Base-by-base conservation (phyloP, 768 basidiomycete species). In the Jaapia argillacea region DNA sequence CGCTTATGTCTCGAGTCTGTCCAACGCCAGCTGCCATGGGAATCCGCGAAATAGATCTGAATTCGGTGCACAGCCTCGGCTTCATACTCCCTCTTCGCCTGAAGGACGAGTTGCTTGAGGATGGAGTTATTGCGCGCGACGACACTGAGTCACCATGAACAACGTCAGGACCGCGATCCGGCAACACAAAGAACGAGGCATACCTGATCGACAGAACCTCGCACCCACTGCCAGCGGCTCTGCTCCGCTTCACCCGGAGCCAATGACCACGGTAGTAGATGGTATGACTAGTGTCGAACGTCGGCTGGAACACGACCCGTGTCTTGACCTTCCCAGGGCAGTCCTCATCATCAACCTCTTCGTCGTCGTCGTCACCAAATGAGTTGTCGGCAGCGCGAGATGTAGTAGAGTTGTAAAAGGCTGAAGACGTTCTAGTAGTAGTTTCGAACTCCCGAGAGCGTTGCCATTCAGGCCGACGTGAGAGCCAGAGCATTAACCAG, bases 401-500 rank as follows among this genome's bases (percentile, higher is more conserved):
- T n/a, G n/a, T n/a, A 14, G 69, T 66, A 25, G 67, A 63, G 43
- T 72, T 68, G 47, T 74, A 69, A 20, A 79, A 76, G 2, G 81
- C 75, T 3, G 76, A 77, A 7, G 78, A 69, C 0, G 80, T 73
- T 27, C 86, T 76, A 10, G 86, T 89, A 14, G 87, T 90, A 0
- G 86, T 88, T 64, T 90, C 87, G 48, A 90, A 88, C 62, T 90
- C 87, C 45, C 87, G 77, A 5, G 86, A 87, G 28, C 85, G 81
- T 55, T 89, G 86, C 86, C 86, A 89, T 61, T 89, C 86, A 33
- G 86, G 72, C 67, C 84, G 74, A 41, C 85, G 79, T 35, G 85
- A 85, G 40, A 90, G 76, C 86, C 86, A 90, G 24, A 88, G 72
- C 84, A 89, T 89, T 42, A 90, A 72, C 86, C 86, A 90, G 63